Base-by-base conservation (phyloP, 208 protist genomes). In the Leishmania tarentolae region DNA sequence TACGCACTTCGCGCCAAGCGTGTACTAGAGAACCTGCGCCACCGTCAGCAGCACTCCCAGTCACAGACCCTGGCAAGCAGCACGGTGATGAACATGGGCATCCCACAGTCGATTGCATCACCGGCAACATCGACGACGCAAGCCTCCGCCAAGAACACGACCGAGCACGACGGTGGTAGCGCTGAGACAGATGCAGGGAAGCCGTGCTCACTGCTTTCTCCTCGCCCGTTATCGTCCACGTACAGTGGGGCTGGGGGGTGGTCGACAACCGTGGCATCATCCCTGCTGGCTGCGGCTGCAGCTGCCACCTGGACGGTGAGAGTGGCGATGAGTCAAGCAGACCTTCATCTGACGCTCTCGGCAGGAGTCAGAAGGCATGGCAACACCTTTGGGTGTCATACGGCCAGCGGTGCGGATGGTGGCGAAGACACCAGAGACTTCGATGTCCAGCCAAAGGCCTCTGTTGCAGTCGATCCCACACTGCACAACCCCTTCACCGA, bases 401-500 rank as follows among this genome's bases (percentile, higher is more conserved):
- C 21, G 3, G 37, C 19, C 13, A 28, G 24, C 40, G 69, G 28
- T 44, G 13, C 44, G 44, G 40, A 75, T 59, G 44, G 40, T 46
- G 46, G 13, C 31, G 71, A 75, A 46, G 31, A 53, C 71, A 9
- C 46, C n/a, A n/a, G n/a, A 50, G 21, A 71, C 66, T 71, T 71
- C 19, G 69, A 73, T 37, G 4, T 8, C 69, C 69, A 35, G 13
- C 21, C 6, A 73, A 50, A 40, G 13, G 71, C 66, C 17, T 6
- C 46, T n/a, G 44, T 7, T 44, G 75, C n/a, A 42, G 61, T 19
- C 17, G 82, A 86, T 69, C 78, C 82, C 31, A 84, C 80, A 0
- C 70, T 73, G 4, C 31, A 80, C 63, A 92, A 95, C 57, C 84
- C 90, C 6, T 79, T 97, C 21, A 92, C 87, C 11, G 92, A 97